Percentiles rank a stretch among this genome's conserved stretches.
Conservation (phyloP, 2,329 filamentous ascomycete species). For the Plectosphaerella plurivora region DNA sequence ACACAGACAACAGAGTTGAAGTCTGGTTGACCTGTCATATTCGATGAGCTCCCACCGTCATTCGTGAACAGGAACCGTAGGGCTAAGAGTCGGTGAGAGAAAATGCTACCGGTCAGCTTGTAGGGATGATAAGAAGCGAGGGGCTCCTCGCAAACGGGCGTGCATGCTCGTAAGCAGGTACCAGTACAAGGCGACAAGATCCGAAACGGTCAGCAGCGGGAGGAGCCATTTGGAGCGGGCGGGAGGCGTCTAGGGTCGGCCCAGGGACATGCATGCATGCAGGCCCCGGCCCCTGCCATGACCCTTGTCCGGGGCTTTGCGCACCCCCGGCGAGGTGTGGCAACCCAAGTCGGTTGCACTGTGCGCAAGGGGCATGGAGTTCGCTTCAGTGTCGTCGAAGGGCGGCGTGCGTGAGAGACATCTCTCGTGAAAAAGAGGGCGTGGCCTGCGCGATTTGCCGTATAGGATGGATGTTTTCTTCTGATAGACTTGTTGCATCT, state of each 20-base stretch:
- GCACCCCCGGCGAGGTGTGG: background rate
- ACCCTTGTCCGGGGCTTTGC: background rate
- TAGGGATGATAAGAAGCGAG: background rate
- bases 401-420: no score
- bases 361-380: no score
- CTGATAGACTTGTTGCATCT: no score
- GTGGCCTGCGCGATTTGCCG: no score
- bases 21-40: no score
- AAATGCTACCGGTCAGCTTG: background rate
- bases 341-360: no score
- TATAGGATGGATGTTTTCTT: no score
- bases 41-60: no score
- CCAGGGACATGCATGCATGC: slow-evolving; percentile 1
- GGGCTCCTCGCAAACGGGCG: background rate
- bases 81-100: background rate
- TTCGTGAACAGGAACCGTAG: no score
- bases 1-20: no score
- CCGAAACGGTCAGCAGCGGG: slow-evolving; percentile 5
- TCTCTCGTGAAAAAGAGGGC: no score
- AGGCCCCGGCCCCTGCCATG: background rate
- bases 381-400: no score
- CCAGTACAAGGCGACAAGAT: slow-evolving; percentile 9
- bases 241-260: slow-evolving; percentile 11
- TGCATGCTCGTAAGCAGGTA: slow-evolving; percentile 3
- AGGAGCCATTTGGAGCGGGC: slow-evolving; percentile 14